Evolutionary conservation across 148 eudicot genomes (phyloP).

Genomic region (Pharnaceum exiguum): DNA sequence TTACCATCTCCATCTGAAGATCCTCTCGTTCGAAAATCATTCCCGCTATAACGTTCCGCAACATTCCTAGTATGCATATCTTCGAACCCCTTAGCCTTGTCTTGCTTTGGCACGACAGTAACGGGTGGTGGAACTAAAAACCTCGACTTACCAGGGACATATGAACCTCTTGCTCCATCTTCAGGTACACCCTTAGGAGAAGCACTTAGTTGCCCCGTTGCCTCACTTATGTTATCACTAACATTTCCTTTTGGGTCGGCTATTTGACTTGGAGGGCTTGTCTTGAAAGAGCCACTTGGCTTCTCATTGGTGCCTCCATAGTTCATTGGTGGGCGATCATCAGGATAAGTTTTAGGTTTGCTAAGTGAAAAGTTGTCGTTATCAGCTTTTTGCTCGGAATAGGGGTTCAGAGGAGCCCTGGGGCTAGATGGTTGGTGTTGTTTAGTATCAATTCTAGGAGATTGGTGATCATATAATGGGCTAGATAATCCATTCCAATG

Average conservation of each 20-base stretch:
- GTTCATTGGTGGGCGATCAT: conserved; percentile 7
- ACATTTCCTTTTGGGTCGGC: neutral
- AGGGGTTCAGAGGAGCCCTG: neutral
- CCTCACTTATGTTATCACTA: conserved; percentile 1
- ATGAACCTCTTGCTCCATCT: neutral
- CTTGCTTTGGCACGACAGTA: neutral
- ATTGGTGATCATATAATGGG: neutral
- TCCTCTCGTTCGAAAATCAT: neutral
- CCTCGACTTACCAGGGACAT: neutral
- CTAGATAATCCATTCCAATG: too few relatives aligned
- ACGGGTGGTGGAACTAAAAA: neutral
- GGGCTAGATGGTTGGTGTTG: too few relatives aligned
- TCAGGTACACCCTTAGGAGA: neutral
- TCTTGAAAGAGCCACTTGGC: conserved; percentile 2
- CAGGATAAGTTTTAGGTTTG: neutral
- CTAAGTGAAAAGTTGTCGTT: neutral
- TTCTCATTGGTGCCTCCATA: neutral
- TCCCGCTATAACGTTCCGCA: conserved; percentile 14
- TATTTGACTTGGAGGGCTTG: neutral
- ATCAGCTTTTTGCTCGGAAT: conserved; percentile 3
- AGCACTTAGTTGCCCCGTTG: neutral
- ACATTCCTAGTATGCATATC: conserved; percentile 13
- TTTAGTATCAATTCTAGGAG: neutral
- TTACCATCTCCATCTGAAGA: neutral
- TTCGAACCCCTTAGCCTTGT: neutral